These are phyloP conservation scores for Phytopythium sindhum DNA, from an alignment of 352 stramenopile genomes.

Conservation along the genomic window DNA sequence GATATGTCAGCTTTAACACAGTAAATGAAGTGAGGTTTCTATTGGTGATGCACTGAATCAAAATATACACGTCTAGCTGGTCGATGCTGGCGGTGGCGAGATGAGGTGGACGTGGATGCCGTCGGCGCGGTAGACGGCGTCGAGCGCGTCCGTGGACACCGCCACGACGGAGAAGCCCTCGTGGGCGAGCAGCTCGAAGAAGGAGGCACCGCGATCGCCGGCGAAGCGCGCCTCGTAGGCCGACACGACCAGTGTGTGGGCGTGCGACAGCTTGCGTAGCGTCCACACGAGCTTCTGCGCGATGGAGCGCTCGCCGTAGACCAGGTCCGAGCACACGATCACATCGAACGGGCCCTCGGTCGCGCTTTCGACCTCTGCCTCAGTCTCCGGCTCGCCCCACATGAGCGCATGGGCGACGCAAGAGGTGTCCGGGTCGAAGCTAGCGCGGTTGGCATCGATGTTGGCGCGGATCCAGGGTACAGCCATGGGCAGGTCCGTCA, in stretches of 20 bases:
- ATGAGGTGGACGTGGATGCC: slow-evolving; percentile 52
- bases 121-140: slow-evolving; percentile 34
- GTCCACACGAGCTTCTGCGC: slow-evolving; percentile 39
- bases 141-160: slow-evolving; percentile 30
- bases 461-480: slow-evolving; percentile 52
- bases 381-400: slow-evolving; percentile 28
- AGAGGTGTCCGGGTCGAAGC: slow-evolving; percentile 10
- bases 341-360: slow-evolving; percentile 31
- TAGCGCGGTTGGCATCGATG: slow-evolving; percentile 36
- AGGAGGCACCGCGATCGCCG: slow-evolving; percentile 46
- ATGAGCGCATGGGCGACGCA: slow-evolving; percentile 25
- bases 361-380: background rate
- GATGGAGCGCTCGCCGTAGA: slow-evolving; percentile 48
- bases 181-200: slow-evolving; percentile 28
- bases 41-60: background rate
- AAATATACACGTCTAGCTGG: background rate
- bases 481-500: slow-evolving; percentile 44
- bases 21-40: background rate
- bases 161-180: slow-evolving; percentile 26
- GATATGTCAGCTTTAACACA: background rate
- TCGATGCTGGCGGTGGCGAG: background rate
- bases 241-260: slow-evolving; percentile 36
- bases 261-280: slow-evolving; percentile 31
- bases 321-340: slow-evolving; percentile 53
- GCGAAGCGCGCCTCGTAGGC: slow-evolving; percentile 54